Percentiles rank a stretch among this genome's conserved stretches.
Conservation (phyloP, 192 early-diverging fungal genomes). For the Dimargaris cristalligena region DNA sequence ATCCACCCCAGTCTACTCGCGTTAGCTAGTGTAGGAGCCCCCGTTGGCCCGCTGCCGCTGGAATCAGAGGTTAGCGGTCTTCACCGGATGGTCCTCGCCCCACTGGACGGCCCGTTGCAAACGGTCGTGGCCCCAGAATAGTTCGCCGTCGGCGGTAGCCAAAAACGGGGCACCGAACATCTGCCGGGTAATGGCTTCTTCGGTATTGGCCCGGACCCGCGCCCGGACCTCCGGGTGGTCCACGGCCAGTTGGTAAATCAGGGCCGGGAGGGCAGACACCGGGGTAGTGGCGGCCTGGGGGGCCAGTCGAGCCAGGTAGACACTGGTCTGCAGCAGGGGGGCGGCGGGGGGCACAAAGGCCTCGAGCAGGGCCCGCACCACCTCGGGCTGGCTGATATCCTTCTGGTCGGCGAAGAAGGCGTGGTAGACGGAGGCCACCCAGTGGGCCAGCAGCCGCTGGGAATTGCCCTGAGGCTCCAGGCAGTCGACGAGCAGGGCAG, state of each 20-base stretch:
- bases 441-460: slow-evolving; percentile 18
- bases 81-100: slow-evolving; percentile 12
- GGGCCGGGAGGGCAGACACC: no score
- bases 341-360: no score
- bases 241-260: no score
- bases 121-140: slow-evolving; percentile 42
- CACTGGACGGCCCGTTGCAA: slow-evolving; percentile 23
- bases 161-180: slow-evolving; percentile 38
- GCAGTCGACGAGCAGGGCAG: slow-evolving; percentile 23
- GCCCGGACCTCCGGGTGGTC: not conserved
- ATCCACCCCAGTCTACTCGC: no score
- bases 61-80: slow-evolving; percentile 14
- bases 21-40: no score
- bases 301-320: no score
- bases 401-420: slow-evolving; percentile 18
- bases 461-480: slow-evolving; percentile 4
- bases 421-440: slow-evolving; percentile 23
- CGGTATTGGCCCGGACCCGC: slow-evolving; percentile 21
- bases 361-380: slow-evolving; percentile 9
- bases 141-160: slow-evolving; percentile 27
- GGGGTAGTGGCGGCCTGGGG: no score
- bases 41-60: no score
- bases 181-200: slow-evolving; percentile 21
- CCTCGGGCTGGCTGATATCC: slow-evolving; percentile 19
- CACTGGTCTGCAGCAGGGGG: no score